Conservation (phyloP, 352 stramenopile genomes). For the Pythium sp. region DNA sequence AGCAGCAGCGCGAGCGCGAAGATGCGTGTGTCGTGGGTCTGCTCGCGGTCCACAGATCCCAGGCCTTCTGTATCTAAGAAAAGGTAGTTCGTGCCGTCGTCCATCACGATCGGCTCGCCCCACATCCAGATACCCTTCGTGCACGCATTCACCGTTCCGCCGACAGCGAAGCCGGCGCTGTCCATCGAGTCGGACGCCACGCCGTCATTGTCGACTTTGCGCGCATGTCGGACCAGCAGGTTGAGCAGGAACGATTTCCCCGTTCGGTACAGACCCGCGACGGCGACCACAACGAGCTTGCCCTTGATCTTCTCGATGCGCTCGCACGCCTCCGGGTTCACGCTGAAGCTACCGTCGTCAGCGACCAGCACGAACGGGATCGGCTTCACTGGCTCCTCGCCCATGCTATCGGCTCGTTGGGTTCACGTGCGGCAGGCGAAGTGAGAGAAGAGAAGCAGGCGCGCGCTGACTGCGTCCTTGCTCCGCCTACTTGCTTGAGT, state of each 20-base stretch:
- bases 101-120: constrained; percentile 68
- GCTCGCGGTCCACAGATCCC: constrained; percentile 72
- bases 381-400: constrained; percentile 40
- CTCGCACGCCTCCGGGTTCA: constrained; percentile 71
- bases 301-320: constrained; percentile 71
- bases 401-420: constrained; percentile 22
- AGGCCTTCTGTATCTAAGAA: constrained; percentile 91
- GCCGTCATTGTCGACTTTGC: constrained; percentile 27
- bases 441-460: neutral
- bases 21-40: constrained; percentile 90
- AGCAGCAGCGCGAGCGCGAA: constrained; percentile 87
- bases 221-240: constrained; percentile 63
- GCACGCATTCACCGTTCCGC: constrained; percentile 84
- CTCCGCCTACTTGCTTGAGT: neutral
- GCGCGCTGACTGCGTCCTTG: too few relatives aligned
- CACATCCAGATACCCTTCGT: constrained; percentile 93
- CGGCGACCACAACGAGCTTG: constrained; percentile 81
- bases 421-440: neutral
- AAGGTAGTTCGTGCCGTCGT: constrained; percentile 68
- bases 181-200: constrained; percentile 17
- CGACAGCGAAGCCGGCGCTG: constrained; percentile 69
- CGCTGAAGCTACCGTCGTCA: constrained; percentile 72
- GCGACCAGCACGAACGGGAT: constrained; percentile 81
- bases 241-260: constrained; percentile 92
- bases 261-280: constrained; percentile 87